A percentile compares a stretch with the other conserved stretches of the same genome.
These are phyloP conservation scores for Daedaleopsis sinensis DNA, from an alignment of 768 basidiomycete species.

Conservation along the genomic window DNA sequence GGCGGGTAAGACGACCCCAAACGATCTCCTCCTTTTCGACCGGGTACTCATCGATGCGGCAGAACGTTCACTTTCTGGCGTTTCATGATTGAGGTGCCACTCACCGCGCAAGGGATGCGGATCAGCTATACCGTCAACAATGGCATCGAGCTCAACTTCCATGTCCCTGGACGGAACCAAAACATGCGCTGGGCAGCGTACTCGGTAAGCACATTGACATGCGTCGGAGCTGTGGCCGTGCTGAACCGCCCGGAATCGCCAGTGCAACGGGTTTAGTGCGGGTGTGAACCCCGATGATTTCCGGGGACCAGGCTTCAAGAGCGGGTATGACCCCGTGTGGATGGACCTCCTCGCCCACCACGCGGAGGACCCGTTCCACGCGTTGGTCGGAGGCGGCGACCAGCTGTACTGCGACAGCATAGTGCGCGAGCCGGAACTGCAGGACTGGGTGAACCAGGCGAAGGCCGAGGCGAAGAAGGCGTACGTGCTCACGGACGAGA, in stretches of 20 bases:
- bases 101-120: conserved; percentile 70
- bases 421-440: conserved; percentile 85
- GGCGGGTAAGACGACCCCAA: conserved; percentile 26
- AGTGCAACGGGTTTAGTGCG: conserved; percentile 89
- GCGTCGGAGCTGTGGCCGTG: background rate
- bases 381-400: conserved; percentile 92
- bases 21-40: background rate
- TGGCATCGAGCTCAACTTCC: conserved; percentile 77
- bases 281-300: conserved; percentile 92
- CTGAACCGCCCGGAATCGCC: background rate
- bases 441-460: conserved; percentile 75
- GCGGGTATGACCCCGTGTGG: conserved; percentile 92
- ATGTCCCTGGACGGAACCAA: conserved; percentile 76
- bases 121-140: conserved; percentile 83
- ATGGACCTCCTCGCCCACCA: conserved; percentile 88
- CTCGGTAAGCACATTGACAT: conserved; percentile 55
- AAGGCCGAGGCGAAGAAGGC: conserved; percentile 61
- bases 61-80: conserved; percentile 95
- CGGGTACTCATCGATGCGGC: background rate
- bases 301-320: conserved; percentile 75
- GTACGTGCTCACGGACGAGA: conserved; percentile 69
- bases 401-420: conserved; percentile 88
- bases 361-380: conserved; percentile 79
- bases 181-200: conserved; percentile 93
- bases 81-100: conserved; percentile 82